phyloP scores from a whole-genome alignment of 306 rosid genomes.

The Prunus dulcis region DNA sequence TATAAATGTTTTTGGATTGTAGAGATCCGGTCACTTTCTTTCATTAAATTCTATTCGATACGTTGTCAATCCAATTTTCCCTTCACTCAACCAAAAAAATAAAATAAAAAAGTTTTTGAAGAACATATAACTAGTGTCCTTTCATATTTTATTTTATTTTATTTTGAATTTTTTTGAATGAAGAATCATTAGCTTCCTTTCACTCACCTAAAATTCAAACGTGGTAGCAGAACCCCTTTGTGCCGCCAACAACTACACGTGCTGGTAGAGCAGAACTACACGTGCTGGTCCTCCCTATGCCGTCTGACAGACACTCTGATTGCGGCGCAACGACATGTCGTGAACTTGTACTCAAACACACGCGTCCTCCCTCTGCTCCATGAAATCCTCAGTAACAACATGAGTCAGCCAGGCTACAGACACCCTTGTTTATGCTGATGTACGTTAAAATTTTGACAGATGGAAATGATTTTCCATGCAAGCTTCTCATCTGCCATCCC shows the following conservation, averaged over 20 bases:
- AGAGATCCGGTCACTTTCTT: not conserved
- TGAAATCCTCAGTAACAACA: not conserved
- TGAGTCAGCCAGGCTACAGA: not conserved
- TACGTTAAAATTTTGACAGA: slow-evolving; percentile 26
- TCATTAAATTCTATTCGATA: not conserved
- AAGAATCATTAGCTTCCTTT: not conserved
- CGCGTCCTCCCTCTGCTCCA: not conserved
- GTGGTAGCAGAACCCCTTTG: not conserved
- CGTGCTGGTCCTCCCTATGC: not conserved
- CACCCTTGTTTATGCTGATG: not conserved
- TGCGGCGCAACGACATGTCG: not conserved
- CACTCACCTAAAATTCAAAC: not conserved
- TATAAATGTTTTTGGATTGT: no score
- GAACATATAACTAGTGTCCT: no score
- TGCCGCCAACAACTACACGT: not conserved
- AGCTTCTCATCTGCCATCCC: slow-evolving; percentile 42
- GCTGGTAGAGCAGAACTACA: not conserved
- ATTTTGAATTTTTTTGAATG: no score
- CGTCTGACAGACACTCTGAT: not conserved
- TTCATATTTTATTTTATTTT: no score
- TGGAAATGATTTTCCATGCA: slow-evolving; percentile 48
- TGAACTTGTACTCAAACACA: not conserved
- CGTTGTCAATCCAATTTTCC: not conserved
- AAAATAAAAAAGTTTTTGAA: no score
- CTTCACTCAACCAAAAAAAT: not conserved